These are phyloP conservation scores for Penicillium sp. DNA, from an alignment of 2,329 filamentous ascomycete species.

Conservation along the genomic window DNA sequence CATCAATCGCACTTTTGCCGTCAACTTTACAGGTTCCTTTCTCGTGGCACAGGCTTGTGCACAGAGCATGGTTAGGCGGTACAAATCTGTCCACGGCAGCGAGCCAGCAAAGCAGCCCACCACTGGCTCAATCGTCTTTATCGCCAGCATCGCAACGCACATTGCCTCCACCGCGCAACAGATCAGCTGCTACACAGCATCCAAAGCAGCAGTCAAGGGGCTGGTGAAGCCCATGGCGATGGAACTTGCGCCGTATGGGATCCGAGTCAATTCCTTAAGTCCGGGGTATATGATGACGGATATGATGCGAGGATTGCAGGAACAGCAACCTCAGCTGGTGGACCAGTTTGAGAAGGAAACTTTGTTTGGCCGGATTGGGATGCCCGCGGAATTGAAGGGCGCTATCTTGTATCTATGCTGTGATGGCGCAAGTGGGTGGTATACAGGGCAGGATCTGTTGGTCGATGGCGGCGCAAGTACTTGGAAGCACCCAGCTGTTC, in stretches of 20 bases:
- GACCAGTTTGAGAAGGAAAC: conserved; percentile 23
- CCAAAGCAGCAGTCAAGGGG: conserved; percentile 25
- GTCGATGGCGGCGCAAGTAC: conserved; percentile 24
- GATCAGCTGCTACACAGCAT: conserved; percentile 32
- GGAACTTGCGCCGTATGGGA: conserved; percentile 22
- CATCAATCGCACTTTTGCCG: conserved; percentile 17
- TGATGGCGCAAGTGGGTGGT: conserved; percentile 16
- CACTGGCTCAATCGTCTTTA: conserved; percentile 33
- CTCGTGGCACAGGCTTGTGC: conserved; percentile 28
- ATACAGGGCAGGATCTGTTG: conserved; percentile 24
- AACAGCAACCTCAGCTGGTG: conserved; percentile 17
- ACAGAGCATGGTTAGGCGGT: conserved; percentile 19
- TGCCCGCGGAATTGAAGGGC: conserved; percentile 19
- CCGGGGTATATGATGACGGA: conserved; percentile 30
- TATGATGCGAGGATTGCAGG: conserved; percentile 20
- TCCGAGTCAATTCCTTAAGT: conserved; percentile 31
- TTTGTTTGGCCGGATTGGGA: conserved; percentile 20
- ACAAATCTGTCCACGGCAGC: conserved; percentile 6
- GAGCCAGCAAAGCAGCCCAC: conserved; percentile 6
- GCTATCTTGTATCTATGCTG: conserved; percentile 20
- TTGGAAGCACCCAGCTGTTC: conserved; percentile 24
- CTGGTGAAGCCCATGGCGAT: conserved; percentile 23
- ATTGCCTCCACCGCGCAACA: conserved; percentile 29
- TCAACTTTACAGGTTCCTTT: conserved; percentile 24
- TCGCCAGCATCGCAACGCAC: conserved; percentile 34